Evolutionary conservation across 2,329 filamentous ascomycete species (phyloP), one percentile per base, ranked within the genome.

Genomic region (Talaromyces rugulosus): DNA sequence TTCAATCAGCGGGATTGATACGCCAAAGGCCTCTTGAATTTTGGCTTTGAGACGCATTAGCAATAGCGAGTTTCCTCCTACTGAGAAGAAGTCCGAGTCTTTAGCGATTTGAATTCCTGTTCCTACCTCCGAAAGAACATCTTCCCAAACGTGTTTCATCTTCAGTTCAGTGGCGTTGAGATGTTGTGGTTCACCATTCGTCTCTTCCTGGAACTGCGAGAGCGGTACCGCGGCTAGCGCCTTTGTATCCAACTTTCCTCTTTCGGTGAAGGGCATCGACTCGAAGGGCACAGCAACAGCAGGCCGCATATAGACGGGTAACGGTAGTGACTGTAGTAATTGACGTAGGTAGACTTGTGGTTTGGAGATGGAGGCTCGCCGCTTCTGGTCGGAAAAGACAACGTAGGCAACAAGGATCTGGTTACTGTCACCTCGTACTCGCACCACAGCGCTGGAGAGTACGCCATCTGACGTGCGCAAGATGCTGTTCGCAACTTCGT

Each of bases 301-400:
- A 0, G 77, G 75, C 31, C 64, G 59, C 77, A 78, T 78, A 62
- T 77, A 75, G 31, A 60, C 65, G 12, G 76, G 76, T 5, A 77
- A 33, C 1, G 33, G 33, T 8, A 36, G 33, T 12, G 7, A 8
- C 7, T 36, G 12, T 36, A 70, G 67, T 31, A 78, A 33, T 7
- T 69, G 55, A 5, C 72, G 68, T 2, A 72, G 63, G 8, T 71
- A 71, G 1, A 73, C 23, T 23, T 23, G 23, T 23, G 23, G 23
- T 23, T 23, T 23, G 23, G 23, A 23, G 23, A 23, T 23, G 23
- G 23, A 23, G 23, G 23, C 23, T 23, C 23, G 23, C 23, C 2
- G 23, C 23, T 23, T 23, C 23, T 23, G 23, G 23, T 23, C 2
- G 23, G 23, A 23, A 23, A 23, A 23, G 23, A 23, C 23, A 2